Evolutionary conservation across 768 basidiomycete species (phyloP), one percentile per base, ranked within the genome.

Genomic region (Leccinum ochraceum): DNA sequence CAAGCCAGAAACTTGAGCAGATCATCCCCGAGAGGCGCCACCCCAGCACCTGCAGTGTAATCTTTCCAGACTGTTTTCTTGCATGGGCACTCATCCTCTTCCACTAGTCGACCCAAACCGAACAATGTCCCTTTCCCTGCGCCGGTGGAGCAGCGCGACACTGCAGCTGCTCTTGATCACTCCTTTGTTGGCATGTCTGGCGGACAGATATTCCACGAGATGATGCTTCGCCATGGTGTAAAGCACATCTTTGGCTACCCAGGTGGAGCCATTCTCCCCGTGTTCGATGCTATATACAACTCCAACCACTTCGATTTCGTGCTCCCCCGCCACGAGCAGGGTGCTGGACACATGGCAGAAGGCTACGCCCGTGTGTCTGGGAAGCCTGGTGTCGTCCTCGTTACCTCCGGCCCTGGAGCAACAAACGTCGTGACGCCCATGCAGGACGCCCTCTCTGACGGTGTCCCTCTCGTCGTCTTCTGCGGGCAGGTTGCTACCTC

Each of bases 211-310:
- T 97, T 99, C 80, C 95, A 99, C 75, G 96, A 99, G 78, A 98
- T 99, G 96, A 96, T 99, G 93, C 87, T 95, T 62, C 84, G 96
- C 51, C 97, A 99, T 71, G 86, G 83, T 60, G 95, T 98, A 67
- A 97, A 95, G 76, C 93, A 98, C 69, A 84, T 99, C 51, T 98
- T 99, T 69, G 96, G 96, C 39, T 99, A 98, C 77, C 96, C 96
- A 8, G 95, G 95, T 49, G 96, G 96, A 60, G 97, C 96, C 46
- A 98, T 98, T 75, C 86, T 98, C 37, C 97, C 96, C 62, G 97
- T 99, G n/a, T 99, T 98, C 76, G 96, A 99, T 74, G 97, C 97
- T 73, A 99, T 98, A 76, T 90, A 98, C 83, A 89, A 96, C 75
- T 96, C 94, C 7, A 83, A 87, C 3, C 89, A 97, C 74, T 98